Conservation (phyloP, 306 rosid genomes). For the Malus asiatica region DNA sequence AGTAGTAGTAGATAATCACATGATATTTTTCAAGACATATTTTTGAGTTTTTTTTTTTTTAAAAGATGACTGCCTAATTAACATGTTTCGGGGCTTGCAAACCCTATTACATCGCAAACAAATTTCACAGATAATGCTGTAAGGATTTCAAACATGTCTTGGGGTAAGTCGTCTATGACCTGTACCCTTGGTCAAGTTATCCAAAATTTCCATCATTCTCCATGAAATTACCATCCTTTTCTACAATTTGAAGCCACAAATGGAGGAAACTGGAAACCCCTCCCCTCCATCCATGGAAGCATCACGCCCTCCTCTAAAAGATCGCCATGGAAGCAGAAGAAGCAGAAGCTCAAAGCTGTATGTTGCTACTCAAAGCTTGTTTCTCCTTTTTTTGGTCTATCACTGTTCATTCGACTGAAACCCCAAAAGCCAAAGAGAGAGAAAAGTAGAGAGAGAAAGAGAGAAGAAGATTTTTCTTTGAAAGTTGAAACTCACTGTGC, state of each 20-base stretch:
- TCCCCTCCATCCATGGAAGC: conserved; percentile 22
- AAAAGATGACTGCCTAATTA: neutral
- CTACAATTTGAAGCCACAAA: conserved; percentile 27
- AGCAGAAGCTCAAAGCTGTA: neutral
- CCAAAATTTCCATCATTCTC: conserved; percentile 24
- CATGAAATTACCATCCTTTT: conserved; percentile 6
- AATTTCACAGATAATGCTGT: neutral
- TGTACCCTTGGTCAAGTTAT: conserved; percentile 21
- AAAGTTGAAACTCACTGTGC: conserved; percentile 24
- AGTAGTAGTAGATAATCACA: neutral
- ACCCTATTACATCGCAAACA: neutral
- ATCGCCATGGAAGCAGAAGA: conserved; percentile 36
- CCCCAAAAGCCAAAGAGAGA: neutral
- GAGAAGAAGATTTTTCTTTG: conserved; percentile 25
- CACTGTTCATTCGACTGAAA: conserved; percentile 46
- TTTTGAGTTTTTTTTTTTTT: neutral
- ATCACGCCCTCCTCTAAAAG: conserved; percentile 34
- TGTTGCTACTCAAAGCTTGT: neutral
- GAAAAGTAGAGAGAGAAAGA: neutral
- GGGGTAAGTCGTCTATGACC: neutral
- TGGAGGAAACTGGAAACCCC: conserved; percentile 7
- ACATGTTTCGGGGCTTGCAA: neutral
- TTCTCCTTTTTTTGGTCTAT: conserved; percentile 39
- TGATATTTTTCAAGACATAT: neutral
- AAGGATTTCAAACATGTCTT: neutral